phyloP scores from a whole-genome alignment of 495 filamentous ascomycete genomes.

The Aspergillus ostianus region DNA sequence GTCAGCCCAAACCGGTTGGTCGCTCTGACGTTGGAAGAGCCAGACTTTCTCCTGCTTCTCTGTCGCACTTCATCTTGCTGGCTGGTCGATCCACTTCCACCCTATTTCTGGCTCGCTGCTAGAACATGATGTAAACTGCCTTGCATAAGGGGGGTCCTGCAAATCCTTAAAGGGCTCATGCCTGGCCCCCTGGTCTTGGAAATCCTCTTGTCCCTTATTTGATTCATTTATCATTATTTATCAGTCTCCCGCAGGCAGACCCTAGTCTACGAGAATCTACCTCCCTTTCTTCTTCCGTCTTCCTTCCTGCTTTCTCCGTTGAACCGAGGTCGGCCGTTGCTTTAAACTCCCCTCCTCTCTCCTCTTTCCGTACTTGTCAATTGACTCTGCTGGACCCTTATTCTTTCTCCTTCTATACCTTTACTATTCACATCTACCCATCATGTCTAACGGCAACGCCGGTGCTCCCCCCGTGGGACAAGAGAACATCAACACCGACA shows the following conservation, averaged over 20 bases:
- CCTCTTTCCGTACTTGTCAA: conserved; percentile 9
- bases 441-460: conserved; percentile 36
- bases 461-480: conserved; percentile 45
- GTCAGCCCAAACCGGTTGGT: not conserved
- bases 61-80: not conserved
- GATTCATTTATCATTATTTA: not conserved
- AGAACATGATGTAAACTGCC: not conserved
- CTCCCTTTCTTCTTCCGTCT: conserved; percentile 1
- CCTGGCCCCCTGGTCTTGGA: not conserved
- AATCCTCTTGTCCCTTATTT: not conserved
- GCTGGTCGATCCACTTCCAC: not conserved
- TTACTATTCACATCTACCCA: conserved; percentile 16
- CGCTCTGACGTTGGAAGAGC: not conserved
- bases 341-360: conserved; percentile 12
- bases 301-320: conserved; percentile 26
- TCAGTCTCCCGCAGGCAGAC: not conserved
- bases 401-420: not conserved
- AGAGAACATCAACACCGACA: conserved; percentile 90
- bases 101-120: not conserved
- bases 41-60: not conserved
- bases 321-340: conserved; percentile 28
- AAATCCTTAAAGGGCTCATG: not conserved
- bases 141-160: not conserved
- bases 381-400: not conserved
- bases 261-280: not conserved